Evolutionary conservation across 805 yeast genomes (phyloP), one percentile per base, ranked within the genome.

Genomic region (Yarrowia hollandica): DNA sequence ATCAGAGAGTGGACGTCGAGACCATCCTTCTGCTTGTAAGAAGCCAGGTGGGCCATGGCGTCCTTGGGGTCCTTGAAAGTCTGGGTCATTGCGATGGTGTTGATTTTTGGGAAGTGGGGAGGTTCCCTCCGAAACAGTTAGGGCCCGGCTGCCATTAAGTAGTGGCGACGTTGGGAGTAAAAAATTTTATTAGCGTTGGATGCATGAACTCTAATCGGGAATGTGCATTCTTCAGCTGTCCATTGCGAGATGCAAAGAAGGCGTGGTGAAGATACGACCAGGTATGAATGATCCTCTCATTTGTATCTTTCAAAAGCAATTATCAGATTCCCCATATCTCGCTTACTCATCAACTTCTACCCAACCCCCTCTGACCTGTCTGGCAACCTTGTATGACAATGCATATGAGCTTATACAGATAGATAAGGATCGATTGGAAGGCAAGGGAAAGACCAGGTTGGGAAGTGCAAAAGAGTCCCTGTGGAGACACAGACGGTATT

Each of bases 1-100:
- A 94, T 88, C 74, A 94, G 82, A 66, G 87, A 81, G 61, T 82
- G 78, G 68, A 88, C 86, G 64, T 87, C 84, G 66, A 94, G 81
- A 64, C 99, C 99, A 73, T 94, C 99, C 71, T 81, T 84, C 67
- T 77, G 74, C 61, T 80, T 64, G 79, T 89, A 92, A 62, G 80
- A 73, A 62, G 81, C 74, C 65, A 94, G 80, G 71, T 78, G 79
- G 60, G 84, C 82, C 63, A 86, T 69, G 65, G 97, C 98, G 35
- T 66, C 50, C 39, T 38, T 55, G 59, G 50, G 50, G 50, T 55
- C 59, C 33, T 52, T 52, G 58, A 25, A 52, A 37, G 58, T 52
- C 58, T 48, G 55, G 55, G 39, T 48, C 55, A 48, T 46, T 21
- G 12, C 8, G 37, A n/a, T 14, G 39, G 23, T 46, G 38, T 46